phyloP scores from a whole-genome alignment of 2,329 filamentous ascomycete genomes.

The Dactylellina haptotyla region DNA sequence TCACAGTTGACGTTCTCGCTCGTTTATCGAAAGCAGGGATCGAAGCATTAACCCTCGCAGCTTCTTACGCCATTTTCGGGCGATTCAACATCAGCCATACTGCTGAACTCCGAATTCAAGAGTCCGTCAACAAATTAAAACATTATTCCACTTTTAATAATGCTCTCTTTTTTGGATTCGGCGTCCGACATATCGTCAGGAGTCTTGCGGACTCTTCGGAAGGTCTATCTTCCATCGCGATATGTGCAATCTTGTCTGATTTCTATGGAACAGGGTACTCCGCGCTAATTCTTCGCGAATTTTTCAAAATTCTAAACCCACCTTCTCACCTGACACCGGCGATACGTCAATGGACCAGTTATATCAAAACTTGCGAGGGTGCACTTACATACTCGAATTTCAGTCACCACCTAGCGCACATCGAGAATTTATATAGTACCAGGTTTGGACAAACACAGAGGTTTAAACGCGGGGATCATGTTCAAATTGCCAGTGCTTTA shows the following conservation, averaged over 20 bases:
- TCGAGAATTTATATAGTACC: neutral
- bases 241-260: slow-evolving; percentile 18
- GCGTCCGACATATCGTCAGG: slow-evolving; percentile 16
- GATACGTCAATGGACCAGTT: slow-evolving; percentile 1
- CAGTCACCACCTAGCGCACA: slow-evolving; percentile 1
- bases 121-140: slow-evolving; percentile 3
- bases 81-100: slow-evolving; percentile 1
- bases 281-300: slow-evolving; percentile 1
- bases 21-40: slow-evolving; percentile 22
- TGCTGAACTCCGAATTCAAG: slow-evolving; percentile 5
- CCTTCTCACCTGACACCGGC: slow-evolving; percentile 6
- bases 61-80: slow-evolving; percentile 5
- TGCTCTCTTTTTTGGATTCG: slow-evolving; percentile 19
- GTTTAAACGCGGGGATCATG: neutral
- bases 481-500: slow-evolving; percentile 11
- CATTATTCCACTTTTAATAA: slow-evolving; percentile 22
- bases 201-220: slow-evolving; percentile 18
- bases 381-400: slow-evolving; percentile 18
- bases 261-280: slow-evolving; percentile 19
- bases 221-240: neutral
- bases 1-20: slow-evolving; percentile 24
- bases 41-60: slow-evolving; percentile 10
- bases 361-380: slow-evolving; percentile 2
- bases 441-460: too few species aligned
- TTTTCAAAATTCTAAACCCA: slow-evolving; percentile 12